Percentiles rank a stretch among this genome's conserved stretches.
These are phyloP conservation scores for Petrea volubilis DNA, from an alignment of 257 asterid genomes.

Conservation along the genomic window DNA sequence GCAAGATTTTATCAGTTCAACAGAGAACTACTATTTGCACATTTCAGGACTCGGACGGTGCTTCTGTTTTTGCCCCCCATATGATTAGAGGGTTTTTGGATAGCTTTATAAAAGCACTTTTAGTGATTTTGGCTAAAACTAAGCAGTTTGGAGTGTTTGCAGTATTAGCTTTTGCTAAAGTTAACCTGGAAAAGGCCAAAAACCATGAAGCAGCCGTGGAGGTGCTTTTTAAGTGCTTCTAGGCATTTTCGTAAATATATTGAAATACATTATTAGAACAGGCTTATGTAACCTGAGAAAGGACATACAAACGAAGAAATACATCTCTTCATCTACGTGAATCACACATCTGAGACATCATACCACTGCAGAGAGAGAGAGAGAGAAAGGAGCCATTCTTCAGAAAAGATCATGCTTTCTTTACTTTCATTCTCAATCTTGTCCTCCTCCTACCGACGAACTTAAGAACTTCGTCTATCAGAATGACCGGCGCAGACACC, in stretches of 20 bases:
- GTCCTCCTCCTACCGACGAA: conserved; percentile 68
- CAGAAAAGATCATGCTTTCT: conserved; percentile 35
- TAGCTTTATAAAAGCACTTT: too few relatives aligned
- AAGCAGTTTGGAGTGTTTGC: too few relatives aligned
- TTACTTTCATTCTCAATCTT: conserved; percentile 40
- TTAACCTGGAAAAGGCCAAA: too few relatives aligned
- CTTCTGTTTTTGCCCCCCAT: too few relatives aligned
- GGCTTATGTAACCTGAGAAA: background rate
- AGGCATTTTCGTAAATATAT: too few relatives aligned
- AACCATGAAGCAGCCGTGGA: too few relatives aligned
- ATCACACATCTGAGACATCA: background rate
- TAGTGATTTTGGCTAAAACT: too few relatives aligned
- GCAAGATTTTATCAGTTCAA: background rate
- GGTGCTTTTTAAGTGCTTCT: too few relatives aligned
- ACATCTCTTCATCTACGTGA: background rate
- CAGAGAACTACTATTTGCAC: background rate
- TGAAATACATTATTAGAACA: background rate
- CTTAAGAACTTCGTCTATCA: conserved; percentile 71
- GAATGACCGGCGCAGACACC: conserved; percentile 71
- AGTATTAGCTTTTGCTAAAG: too few relatives aligned
- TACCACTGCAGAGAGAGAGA: background rate
- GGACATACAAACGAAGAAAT: background rate
- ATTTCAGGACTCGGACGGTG: background rate
- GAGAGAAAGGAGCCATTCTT: background rate
- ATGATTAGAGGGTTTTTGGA: too few relatives aligned